These are phyloP conservation scores for Balansia obtecta DNA, from an alignment of 2,329 filamentous ascomycete genomes.

Conservation along the genomic window DNA sequence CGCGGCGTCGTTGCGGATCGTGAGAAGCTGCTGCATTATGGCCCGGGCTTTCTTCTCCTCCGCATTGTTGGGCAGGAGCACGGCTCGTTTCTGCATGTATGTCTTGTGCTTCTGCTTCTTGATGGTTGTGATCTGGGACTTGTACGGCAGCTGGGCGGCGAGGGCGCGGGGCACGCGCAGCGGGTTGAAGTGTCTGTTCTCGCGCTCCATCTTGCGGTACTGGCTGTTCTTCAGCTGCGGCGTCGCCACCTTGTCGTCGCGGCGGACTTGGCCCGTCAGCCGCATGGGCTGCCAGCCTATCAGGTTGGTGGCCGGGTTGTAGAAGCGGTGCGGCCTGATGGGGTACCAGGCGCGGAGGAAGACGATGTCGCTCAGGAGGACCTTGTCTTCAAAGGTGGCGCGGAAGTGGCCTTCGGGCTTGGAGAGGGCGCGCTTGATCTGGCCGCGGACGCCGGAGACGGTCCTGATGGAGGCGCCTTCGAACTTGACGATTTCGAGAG, in stretches of 20 bases:
- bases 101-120: slow-evolving; percentile 69
- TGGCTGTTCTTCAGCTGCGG: slow-evolving; percentile 74
- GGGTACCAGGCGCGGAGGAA: slow-evolving; percentile 97
- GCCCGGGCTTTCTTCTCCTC: slow-evolving; percentile 85
- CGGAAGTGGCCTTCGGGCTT: slow-evolving; percentile 94
- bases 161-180: slow-evolving; percentile 67
- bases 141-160: slow-evolving; percentile 79
- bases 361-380: slow-evolving; percentile 90
- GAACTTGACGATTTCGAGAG: slow-evolving; percentile 94
- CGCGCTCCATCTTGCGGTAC: slow-evolving; percentile 60
- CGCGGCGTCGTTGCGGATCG: slow-evolving; percentile 79
- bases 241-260: slow-evolving; percentile 59
- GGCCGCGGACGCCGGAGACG: slow-evolving; percentile 86
- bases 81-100: slow-evolving; percentile 90
- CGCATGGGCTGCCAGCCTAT: slow-evolving; percentile 92
- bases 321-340: slow-evolving; percentile 88
- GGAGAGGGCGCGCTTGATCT: slow-evolving; percentile 89
- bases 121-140: slow-evolving; percentile 76
- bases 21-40: slow-evolving; percentile 85
- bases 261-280: slow-evolving; percentile 81
- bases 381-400: slow-evolving; percentile 97
- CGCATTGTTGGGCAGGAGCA: slow-evolving; percentile 63
- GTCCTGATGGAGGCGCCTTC: slow-evolving; percentile 93
- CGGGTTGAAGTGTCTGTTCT: slow-evolving; percentile 64
- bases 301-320: slow-evolving; percentile 90